Evolutionary conservation across 805 yeast genomes (phyloP).

Genomic region (Candida montana): DNA sequence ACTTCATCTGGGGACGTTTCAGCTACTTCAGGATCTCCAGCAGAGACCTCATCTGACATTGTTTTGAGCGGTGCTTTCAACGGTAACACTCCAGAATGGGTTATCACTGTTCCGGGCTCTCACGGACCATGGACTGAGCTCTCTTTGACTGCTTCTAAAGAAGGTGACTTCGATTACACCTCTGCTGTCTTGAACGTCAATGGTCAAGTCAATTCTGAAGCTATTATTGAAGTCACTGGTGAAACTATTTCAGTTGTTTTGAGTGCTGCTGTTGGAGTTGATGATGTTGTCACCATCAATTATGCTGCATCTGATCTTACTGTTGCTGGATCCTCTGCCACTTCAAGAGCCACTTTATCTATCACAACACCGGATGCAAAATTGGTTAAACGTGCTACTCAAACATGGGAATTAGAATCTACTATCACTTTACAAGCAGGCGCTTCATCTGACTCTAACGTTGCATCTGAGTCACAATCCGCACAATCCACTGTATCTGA

Average conservation of each 20-base stretch:
- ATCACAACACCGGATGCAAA: constrained; percentile 1
- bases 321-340: neutral
- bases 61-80: constrained; percentile 5
- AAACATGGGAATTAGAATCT: neutral
- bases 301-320: neutral
- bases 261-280: neutral
- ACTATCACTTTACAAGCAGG: neutral
- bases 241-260: constrained; percentile 7
- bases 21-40: neutral
- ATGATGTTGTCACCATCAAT: neutral
- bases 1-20: neutral
- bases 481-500: neutral
- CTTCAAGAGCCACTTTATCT: neutral
- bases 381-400: constrained; percentile 1
- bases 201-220: constrained; percentile 5
- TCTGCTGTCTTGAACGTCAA: constrained; percentile 5
- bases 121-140: constrained; percentile 18
- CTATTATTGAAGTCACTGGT: constrained; percentile 3
- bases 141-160: constrained; percentile 3
- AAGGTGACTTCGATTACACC: constrained; percentile 9
- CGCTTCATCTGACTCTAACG: neutral
- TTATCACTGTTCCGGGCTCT: constrained; percentile 14
- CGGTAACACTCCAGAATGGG: constrained; percentile 12
- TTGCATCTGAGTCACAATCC: neutral
- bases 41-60: neutral